phyloP scores from a whole-genome alignment of 345 rosid genomes.

The Rhodamnia rubescens region DNA sequence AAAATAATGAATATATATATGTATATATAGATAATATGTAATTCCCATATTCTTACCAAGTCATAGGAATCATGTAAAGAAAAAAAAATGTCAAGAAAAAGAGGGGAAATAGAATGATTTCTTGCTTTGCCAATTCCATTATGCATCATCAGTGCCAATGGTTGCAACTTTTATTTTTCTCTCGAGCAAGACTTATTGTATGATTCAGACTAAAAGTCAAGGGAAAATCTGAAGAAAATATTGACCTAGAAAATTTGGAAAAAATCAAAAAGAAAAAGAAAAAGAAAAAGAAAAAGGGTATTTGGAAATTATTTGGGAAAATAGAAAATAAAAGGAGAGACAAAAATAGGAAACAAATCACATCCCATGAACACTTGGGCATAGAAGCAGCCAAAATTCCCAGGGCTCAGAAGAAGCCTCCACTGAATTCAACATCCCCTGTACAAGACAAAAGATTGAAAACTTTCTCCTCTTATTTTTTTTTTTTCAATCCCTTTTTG shows the following conservation, averaged over 20 bases:
- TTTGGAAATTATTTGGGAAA: not conserved
- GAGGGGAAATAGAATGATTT: too few species aligned
- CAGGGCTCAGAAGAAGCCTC: not conserved
- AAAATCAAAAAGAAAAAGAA: too few species aligned
- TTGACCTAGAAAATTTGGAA: not conserved
- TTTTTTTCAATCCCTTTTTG: not conserved
- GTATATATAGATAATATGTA: too few species aligned
- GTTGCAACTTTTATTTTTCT: not conserved
- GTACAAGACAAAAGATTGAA: constrained; percentile 1
- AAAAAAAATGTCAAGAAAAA: too few species aligned
- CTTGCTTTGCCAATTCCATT: not conserved
- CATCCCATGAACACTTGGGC: not conserved
- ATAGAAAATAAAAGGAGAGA: not conserved
- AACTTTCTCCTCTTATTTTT: not conserved
- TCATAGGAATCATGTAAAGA: too few species aligned
- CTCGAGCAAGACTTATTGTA: not conserved
- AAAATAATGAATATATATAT: too few species aligned
- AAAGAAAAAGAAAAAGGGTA: not conserved
- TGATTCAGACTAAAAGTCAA: not conserved
- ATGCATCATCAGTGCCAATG: not conserved
- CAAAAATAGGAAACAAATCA: not conserved
- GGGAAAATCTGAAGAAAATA: not conserved
- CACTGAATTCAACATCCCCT: not conserved
- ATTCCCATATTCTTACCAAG: too few species aligned
- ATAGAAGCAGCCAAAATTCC: not conserved